Percentiles rank a stretch among this genome's conserved stretches.
These are phyloP conservation scores for Aspergillus coremiiformis DNA, from an alignment of 495 filamentous ascomycete genomes.

Conservation along the genomic window DNA sequence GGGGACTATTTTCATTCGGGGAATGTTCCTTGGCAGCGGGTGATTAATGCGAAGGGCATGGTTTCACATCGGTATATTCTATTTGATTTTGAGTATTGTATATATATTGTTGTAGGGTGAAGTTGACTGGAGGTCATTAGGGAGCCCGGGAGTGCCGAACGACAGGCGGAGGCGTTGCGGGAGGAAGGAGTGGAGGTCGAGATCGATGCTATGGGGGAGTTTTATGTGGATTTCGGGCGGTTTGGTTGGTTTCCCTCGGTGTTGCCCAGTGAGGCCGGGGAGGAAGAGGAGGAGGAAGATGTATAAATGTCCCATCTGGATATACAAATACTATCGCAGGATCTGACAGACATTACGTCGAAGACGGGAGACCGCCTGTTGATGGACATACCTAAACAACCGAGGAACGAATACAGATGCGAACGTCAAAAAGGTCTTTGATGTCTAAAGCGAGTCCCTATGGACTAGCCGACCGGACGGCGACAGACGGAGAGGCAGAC, in stretches of 20 bases:
- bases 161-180: conserved; percentile 60
- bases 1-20: conserved; percentile 52
- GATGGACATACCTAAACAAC: background rate
- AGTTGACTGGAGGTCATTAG: conserved; percentile 30
- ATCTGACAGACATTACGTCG: no score
- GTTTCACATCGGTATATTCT: conserved; percentile 69
- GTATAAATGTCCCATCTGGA: background rate
- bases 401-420: background rate
- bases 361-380: no score
- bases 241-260: conserved; percentile 71
- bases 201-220: conserved; percentile 58
- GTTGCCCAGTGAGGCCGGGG: conserved; percentile 33
- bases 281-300: conserved; percentile 4
- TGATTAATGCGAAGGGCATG: conserved; percentile 77
- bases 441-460: background rate
- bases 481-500: background rate
- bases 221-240: conserved; percentile 56
- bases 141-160: conserved; percentile 57
- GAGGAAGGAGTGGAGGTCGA: conserved; percentile 64
- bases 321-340: background rate
- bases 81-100: conserved; percentile 5
- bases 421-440: background rate
- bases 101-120: background rate
- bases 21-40: conserved; percentile 92
- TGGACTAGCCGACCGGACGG: background rate